Conservation (phyloP, 441 rosid species). For the Populus hybrid region DNA sequence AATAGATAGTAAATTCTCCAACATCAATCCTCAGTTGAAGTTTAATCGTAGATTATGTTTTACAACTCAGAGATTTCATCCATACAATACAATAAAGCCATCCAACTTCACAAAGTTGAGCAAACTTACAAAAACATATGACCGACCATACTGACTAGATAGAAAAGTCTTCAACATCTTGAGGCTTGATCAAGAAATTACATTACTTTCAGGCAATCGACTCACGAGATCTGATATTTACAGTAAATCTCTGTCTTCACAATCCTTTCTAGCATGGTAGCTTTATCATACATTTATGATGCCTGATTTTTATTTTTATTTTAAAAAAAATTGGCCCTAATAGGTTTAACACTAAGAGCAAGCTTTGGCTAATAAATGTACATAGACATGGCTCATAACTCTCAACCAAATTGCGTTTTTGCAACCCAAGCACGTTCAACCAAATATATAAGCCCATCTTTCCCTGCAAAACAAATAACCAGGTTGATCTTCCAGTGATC, state of each 20-base stretch:
- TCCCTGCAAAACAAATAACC: neutral
- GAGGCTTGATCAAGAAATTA: neutral
- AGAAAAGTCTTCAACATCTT: neutral
- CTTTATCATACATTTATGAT: neutral
- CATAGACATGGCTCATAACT: neutral
- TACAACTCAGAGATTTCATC: too few relatives aligned
- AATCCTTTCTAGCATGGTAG: neutral
- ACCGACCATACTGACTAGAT: neutral
- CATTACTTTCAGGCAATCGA: neutral
- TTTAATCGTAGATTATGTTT: too few relatives aligned
- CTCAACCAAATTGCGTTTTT: neutral
- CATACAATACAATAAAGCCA: neutral
- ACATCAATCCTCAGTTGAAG: too few relatives aligned
- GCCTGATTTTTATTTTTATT: neutral
- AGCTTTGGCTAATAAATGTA: neutral
- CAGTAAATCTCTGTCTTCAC: neutral
- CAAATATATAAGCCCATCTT: neutral
- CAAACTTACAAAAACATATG: too few relatives aligned
- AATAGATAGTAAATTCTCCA: too few relatives aligned
- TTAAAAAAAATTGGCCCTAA: neutral
- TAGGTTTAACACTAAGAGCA: neutral
- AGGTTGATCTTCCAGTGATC: neutral
- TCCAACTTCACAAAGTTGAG: neutral
- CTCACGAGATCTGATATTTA: neutral
- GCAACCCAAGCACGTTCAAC: too few relatives aligned